phyloP scores from a whole-genome alignment of 2,329 filamentous ascomycete genomes.

The Fusarium tuaranense region DNA sequence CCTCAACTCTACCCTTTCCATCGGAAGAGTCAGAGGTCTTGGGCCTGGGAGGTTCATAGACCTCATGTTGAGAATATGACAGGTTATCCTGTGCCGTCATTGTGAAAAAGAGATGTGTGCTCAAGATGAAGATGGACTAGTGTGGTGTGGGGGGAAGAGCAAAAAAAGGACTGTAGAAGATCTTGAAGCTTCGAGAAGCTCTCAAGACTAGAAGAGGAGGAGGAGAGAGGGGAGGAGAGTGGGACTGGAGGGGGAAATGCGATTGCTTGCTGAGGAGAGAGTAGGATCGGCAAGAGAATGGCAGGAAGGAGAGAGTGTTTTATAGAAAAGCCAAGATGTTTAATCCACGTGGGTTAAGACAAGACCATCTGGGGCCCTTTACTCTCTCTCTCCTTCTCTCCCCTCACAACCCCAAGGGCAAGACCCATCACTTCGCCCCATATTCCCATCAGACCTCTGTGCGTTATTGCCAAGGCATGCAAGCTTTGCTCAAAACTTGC shows the following conservation, averaged over 20 bases:
- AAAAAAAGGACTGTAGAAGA: not conserved
- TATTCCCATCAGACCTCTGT: slow-evolving; percentile 9
- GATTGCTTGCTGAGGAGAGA: slow-evolving; percentile 1
- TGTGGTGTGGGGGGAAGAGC: not conserved
- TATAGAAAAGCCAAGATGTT: slow-evolving; percentile 29
- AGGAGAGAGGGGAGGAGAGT: not conserved
- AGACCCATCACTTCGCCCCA: slow-evolving; percentile 2
- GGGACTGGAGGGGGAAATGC: not conserved
- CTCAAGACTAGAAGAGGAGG: not conserved
- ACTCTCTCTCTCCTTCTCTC: not conserved
- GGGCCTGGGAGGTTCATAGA: not conserved
- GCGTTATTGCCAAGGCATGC: slow-evolving; percentile 19
- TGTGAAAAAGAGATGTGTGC: not conserved
- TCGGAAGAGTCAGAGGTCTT: slow-evolving; percentile 37
- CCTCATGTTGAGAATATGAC: slow-evolving; percentile 11
- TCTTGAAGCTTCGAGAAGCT: not conserved
- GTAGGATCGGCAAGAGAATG: not conserved
- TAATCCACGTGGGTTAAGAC: slow-evolving; percentile 9
- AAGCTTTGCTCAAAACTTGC: slow-evolving; percentile 16
- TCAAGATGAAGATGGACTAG: not conserved
- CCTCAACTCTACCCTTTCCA: slow-evolving; percentile 4
- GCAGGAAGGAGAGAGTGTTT: not conserved
- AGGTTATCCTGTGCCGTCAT: slow-evolving; percentile 18
- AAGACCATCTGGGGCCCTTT: not conserved
- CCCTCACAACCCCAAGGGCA: slow-evolving; percentile 2